Base-by-base conservation (phyloP, 352 stramenopile genomes). In the Peronospora destructor region DNA sequence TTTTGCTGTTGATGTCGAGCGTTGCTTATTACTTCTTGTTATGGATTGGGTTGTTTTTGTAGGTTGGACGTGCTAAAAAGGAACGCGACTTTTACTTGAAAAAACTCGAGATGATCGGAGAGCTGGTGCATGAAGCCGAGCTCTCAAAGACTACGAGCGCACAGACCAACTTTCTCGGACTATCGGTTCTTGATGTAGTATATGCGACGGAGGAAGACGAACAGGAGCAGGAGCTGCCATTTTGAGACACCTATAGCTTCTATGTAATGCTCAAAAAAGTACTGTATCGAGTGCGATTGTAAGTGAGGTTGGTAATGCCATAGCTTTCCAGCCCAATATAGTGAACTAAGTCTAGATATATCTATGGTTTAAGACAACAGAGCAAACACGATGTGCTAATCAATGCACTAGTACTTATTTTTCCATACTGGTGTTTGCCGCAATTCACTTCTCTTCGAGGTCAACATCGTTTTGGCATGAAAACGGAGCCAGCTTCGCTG, bases 21-120 rank as follows among this genome's bases (percentile, higher is more conserved):
- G 23, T 21, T 37, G 26, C 11, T 43, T 58, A 7, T 21, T 39
- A 29, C 8, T 26, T 44, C 9, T 37, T 14, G 36, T 19, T 41
- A 43, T 49, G 6, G 19, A 26, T 26, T 26, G 23, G 4, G 3
- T 55, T 19, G 14, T 16, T 25, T 4, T 55, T 33, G n/a, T 13
- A 92, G 64, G 57, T 95, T 0, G 69, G 87, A 50, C 76, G 71
- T 16, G 53, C 95, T 0, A 84, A 95, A 54, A 76, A 74, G 26
- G 92, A 98, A 64, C 73, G 94, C 10, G 95, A 99, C 55, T 98
- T 99, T 62, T 99, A 99, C 67, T 98, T 98, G 68, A 77, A 91
- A 26, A 99, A 99, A 71, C 72, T 99, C 16, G 75, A 94, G 45
- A 85, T 93, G 53, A 92, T 99, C 47, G 96, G 98, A 66, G 76